Conservation (phyloP, 192 early-diverging fungal species). For the Gigaspora rosea region DNA sequence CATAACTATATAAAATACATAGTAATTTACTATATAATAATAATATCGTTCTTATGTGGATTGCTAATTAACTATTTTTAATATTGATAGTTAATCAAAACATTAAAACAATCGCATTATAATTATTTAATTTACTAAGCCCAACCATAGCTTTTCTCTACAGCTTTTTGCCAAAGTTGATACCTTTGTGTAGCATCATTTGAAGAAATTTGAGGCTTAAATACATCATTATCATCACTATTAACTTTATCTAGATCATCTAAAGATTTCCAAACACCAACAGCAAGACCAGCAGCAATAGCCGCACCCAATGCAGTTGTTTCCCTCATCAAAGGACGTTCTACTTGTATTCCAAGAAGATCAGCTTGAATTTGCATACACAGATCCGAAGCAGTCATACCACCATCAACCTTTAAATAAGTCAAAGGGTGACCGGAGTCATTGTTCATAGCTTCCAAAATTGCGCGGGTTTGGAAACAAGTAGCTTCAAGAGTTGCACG, state of each 20-base stretch:
- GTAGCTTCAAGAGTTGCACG: slow-evolving; percentile 88
- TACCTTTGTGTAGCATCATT: slow-evolving; percentile 65
- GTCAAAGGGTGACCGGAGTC: slow-evolving; percentile 70
- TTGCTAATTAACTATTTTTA: too few species aligned
- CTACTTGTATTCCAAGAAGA: slow-evolving; percentile 75
- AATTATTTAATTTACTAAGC: slow-evolving; percentile 13
- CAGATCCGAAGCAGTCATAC: slow-evolving; percentile 85
- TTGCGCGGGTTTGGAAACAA: slow-evolving; percentile 87
- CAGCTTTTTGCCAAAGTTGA: slow-evolving; percentile 73
- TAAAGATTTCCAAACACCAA: slow-evolving; percentile 55
- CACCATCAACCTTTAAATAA: slow-evolving; percentile 91
- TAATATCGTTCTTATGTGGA: too few species aligned
- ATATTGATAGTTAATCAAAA: too few species aligned
- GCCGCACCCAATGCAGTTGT: slow-evolving; percentile 92
- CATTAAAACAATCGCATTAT: background rate
- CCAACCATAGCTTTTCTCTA: slow-evolving; percentile 69
- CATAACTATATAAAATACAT: too few species aligned
- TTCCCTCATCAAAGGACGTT: slow-evolving; percentile 85
- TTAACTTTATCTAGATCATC: slow-evolving; percentile 58
- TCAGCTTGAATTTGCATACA: slow-evolving; percentile 94
- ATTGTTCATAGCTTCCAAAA: slow-evolving; percentile 87
- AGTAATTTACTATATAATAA: too few species aligned
- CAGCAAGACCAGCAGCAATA: slow-evolving; percentile 71
- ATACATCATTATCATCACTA: slow-evolving; percentile 47
- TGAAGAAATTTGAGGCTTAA: slow-evolving; percentile 48